These are phyloP conservation scores for Arxiozyma bovina DNA, from an alignment of 1,139 yeast genomes.

Conservation along the genomic window DNA sequence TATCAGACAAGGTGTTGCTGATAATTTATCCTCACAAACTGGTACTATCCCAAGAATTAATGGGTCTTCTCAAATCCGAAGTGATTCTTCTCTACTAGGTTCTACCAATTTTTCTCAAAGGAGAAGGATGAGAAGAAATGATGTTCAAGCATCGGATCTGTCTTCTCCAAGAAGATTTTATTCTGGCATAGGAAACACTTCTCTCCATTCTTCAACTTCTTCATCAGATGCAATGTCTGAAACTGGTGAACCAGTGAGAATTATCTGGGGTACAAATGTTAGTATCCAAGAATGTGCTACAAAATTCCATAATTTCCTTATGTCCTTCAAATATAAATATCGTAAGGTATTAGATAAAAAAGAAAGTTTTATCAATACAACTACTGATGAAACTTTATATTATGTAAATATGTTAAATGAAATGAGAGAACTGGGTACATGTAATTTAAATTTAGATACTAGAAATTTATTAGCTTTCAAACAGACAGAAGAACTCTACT, in stretches of 20 bases:
- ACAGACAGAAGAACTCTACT: conserved; percentile 66
- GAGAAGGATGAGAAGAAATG: conserved; percentile 41
- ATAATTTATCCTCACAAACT: conserved; percentile 10
- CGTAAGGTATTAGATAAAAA: conserved; percentile 53
- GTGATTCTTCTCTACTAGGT: conserved; percentile 30
- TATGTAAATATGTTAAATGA: conserved; percentile 66
- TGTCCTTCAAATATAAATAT: conserved; percentile 73
- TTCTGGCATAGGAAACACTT: conserved; percentile 12
- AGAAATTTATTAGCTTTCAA: conserved; percentile 69
- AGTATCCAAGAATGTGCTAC: conserved; percentile 80
- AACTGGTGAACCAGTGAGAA: conserved; percentile 67
- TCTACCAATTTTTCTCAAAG: conserved; percentile 27
- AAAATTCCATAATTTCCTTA: conserved; percentile 70
- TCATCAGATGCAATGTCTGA: conserved; percentile 29
- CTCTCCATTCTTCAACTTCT: conserved; percentile 13
- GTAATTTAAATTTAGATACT: conserved; percentile 79
- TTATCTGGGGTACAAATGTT: conserved; percentile 98
- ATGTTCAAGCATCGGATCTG: conserved; percentile 48
- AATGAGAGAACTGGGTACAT: conserved; percentile 70
- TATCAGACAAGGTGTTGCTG: neutral
- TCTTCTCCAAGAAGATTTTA: conserved; percentile 42
- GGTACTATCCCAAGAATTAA: conserved; percentile 17
- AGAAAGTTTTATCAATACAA: conserved; percentile 34
- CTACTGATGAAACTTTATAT: conserved; percentile 63
- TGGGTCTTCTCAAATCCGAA: conserved; percentile 29